Evolutionary conservation across 768 basidiomycete species (phyloP).

Genomic region (Lentinula aciculospora): DNA sequence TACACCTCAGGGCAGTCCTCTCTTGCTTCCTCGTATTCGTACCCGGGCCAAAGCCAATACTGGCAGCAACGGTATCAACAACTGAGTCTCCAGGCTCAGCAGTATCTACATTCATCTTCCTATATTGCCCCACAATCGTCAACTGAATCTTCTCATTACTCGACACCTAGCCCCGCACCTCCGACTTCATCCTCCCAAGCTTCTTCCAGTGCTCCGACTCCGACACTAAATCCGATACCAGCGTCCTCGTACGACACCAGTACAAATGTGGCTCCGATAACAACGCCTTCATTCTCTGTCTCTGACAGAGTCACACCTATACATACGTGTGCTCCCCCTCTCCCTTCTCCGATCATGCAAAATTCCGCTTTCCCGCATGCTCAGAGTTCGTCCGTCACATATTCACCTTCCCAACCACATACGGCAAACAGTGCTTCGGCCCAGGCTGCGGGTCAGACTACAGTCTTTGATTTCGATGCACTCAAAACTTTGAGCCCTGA

Average conservation of each 20-base stretch:
- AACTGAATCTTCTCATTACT: neutral
- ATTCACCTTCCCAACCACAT: neutral
- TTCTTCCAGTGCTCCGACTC: neutral
- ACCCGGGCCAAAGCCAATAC: neutral
- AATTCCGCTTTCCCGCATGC: neutral
- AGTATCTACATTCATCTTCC: neutral
- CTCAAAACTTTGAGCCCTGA: neutral
- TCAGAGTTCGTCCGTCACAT: neutral
- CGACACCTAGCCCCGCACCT: neutral
- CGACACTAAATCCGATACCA: neutral
- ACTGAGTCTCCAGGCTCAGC: neutral
- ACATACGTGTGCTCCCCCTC: neutral
- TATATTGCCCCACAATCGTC: neutral
- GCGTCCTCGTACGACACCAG: neutral
- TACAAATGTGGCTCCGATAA: neutral
- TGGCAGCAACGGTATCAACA: neutral
- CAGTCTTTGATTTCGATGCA: conserved; percentile 2
- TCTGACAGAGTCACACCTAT: neutral
- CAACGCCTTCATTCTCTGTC: neutral
- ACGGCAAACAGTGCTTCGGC: neutral
- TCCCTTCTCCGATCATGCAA: neutral
- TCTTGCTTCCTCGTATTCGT: neutral
- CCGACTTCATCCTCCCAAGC: neutral
- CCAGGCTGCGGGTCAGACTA: neutral
- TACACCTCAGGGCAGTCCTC: neutral